Conservation (phyloP, 495 filamentous ascomycete genomes). For the Xylaria grammica region DNA sequence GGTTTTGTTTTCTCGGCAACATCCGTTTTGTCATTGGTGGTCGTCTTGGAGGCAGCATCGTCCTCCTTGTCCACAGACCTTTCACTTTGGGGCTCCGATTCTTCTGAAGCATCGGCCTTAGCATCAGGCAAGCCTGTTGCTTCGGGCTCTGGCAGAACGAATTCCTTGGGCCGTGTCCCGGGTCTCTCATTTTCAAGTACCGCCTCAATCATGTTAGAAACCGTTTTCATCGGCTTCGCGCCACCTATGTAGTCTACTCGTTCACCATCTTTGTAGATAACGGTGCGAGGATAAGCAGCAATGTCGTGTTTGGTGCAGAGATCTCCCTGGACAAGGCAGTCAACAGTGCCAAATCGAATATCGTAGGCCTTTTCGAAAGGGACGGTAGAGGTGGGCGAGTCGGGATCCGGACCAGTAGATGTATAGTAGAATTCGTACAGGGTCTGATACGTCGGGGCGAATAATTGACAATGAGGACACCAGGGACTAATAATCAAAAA, state of each 20-base stretch:
- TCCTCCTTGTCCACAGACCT: conserved; percentile 16
- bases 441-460: conserved; percentile 88
- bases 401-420: conserved; percentile 61
- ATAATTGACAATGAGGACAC: conserved; percentile 79
- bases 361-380: conserved; percentile 76
- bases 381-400: conserved; percentile 26
- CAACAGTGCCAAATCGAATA: conserved; percentile 84
- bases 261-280: conserved; percentile 83
- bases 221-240: conserved; percentile 60
- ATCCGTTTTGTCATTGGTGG: conserved; percentile 27
- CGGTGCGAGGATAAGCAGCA: conserved; percentile 71
- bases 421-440: conserved; percentile 97
- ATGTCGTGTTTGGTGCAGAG: conserved; percentile 71
- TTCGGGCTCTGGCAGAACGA: conserved; percentile 48
- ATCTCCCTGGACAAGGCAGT: conserved; percentile 82
- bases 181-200: conserved; percentile 78
- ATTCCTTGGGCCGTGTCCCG: conserved; percentile 69
- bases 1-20: conserved; percentile 41
- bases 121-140: conserved; percentile 28
- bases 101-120: conserved; percentile 23
- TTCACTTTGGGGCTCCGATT: conserved; percentile 15
- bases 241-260: conserved; percentile 65
- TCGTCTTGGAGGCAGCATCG: conserved; percentile 27
- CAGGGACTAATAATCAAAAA: conserved; percentile 48
- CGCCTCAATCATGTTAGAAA: conserved; percentile 76